phyloP scores from a whole-genome alignment of 169 alveolate genomes.

The Haemoproteus tartakovskyi region DNA sequence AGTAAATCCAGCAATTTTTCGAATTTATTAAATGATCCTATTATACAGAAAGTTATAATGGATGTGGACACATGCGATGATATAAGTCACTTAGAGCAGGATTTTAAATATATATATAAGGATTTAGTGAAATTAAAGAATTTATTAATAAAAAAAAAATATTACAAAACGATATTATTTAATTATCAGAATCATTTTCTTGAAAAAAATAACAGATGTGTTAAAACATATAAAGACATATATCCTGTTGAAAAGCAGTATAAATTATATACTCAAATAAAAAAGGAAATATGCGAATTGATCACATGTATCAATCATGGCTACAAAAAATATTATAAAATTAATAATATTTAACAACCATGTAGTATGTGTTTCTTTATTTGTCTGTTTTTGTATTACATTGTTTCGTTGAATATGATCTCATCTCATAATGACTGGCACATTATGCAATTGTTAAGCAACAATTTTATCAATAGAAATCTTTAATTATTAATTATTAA shows the following conservation, averaged over 20 bases:
- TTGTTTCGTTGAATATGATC: too few species aligned
- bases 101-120: conserved; percentile 39
- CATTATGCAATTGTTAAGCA: too few species aligned
- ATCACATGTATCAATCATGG: conserved; percentile 20
- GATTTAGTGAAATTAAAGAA: conserved; percentile 52
- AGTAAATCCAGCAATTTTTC: too few species aligned
- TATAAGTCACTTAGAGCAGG: conserved; percentile 46
- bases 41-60: conserved; percentile 18
- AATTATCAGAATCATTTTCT: conserved; percentile 49
- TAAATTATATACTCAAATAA: conserved; percentile 56
- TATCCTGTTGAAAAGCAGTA: conserved; percentile 64
- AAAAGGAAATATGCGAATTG: conserved; percentile 40
- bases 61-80: conserved; percentile 40
- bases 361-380: too few species aligned
- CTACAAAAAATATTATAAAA: conserved; percentile 34
- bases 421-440: too few species aligned
- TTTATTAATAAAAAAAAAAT: conserved; percentile 34
- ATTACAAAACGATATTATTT: conserved; percentile 51
- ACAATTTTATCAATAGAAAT: too few species aligned
- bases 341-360: too few species aligned
- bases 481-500: too few species aligned
- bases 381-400: too few species aligned
- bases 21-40: conserved; percentile 21
- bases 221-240: conserved; percentile 58
- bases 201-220: conserved; percentile 52